phyloP scores from a whole-genome alignment of 352 stramenopile genomes.

The Globisporangium uncinulatum region DNA sequence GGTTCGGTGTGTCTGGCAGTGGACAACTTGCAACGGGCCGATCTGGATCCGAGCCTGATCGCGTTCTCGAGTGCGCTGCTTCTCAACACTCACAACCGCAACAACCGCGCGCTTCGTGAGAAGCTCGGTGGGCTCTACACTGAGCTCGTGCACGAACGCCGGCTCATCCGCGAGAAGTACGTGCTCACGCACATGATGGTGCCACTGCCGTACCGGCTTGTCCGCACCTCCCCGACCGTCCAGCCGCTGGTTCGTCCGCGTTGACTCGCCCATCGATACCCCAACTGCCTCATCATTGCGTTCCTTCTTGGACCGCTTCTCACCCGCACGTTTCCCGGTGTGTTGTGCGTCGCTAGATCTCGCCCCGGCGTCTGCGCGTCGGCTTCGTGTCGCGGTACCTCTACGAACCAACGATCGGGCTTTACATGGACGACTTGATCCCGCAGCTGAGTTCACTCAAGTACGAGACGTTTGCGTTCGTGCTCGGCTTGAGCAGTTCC shows the following conservation, averaged over 20 bases:
- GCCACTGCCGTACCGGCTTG: slow-evolving; percentile 26
- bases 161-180: slow-evolving; percentile 33
- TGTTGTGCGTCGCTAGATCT: slow-evolving; percentile 13
- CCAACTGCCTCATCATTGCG: no score
- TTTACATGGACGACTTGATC: slow-evolving; percentile 66
- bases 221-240: slow-evolving; percentile 2
- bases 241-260: slow-evolving; percentile 5
- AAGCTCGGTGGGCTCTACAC: slow-evolving; percentile 50
- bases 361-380: slow-evolving; percentile 35
- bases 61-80: slow-evolving; percentile 51
- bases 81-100: slow-evolving; percentile 59
- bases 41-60: slow-evolving; percentile 50
- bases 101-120: slow-evolving; percentile 58
- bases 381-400: slow-evolving; percentile 68
- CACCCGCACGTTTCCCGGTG: not conserved
- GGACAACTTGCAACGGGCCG: slow-evolving; percentile 22
- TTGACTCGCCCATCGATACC: no score
- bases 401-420: slow-evolving; percentile 36
- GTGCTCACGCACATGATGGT: slow-evolving; percentile 42
- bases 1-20: slow-evolving; percentile 12
- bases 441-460: slow-evolving; percentile 41
- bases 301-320: not conserved
- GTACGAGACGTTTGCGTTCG: slow-evolving; percentile 72
- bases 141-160: slow-evolving; percentile 29
- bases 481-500: slow-evolving; percentile 49